Evolutionary conservation across 2,329 filamentous ascomycete genomes (phyloP), one percentile per base, ranked within the genome.

Genomic region (Trichoderma gracile): DNA sequence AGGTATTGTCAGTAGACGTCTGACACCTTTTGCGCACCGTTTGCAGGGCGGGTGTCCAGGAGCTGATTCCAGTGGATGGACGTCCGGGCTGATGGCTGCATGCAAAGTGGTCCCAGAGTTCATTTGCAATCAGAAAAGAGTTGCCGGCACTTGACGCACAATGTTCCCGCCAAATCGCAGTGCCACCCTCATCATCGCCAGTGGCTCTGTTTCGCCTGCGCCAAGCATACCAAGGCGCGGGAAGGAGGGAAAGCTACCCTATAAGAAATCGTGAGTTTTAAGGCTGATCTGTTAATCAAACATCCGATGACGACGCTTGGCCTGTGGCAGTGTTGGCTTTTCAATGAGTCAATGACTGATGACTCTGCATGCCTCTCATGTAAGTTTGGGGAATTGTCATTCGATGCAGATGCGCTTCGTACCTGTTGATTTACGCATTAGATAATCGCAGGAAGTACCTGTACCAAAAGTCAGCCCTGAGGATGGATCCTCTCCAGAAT

Each of bases 401-500:
- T 38, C 33, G 3, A 38, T 33, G 8, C 30, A 33, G 30, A 38
- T 38, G 12, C 33, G 5, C 4, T 14, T 14, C 12, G 33, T 38
- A 38, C 3, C 33, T 38, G n/a, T 15, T 42, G 21, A 7, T 59
- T 46, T 43, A 50, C 46, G 38, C 49, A 50, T 17, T 7, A 30
- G 42, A 3, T 21, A n/a, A 9, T 21, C 15, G 10, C 17, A n/a
- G n/a, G n/a, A 60, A 52, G 57, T 60, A 60, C 57, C 33, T n/a
- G 47, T 61, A 61, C 58, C 47, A n/a, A n/a, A 61, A 45, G 50
- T 56, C 60, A 63, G 60, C 52, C 60, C 52, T 56, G 60, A 49
- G 52, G 30, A 63, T 42, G 60, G 52, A 40, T 56, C 60, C 60
- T 23, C 43, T 6, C 9, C 33, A 49, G 27, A 30, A 27, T 21